phyloP scores from a whole-genome alignment of 108 stramenopile genomes.

The Discostella pseudostelligera region DNA sequence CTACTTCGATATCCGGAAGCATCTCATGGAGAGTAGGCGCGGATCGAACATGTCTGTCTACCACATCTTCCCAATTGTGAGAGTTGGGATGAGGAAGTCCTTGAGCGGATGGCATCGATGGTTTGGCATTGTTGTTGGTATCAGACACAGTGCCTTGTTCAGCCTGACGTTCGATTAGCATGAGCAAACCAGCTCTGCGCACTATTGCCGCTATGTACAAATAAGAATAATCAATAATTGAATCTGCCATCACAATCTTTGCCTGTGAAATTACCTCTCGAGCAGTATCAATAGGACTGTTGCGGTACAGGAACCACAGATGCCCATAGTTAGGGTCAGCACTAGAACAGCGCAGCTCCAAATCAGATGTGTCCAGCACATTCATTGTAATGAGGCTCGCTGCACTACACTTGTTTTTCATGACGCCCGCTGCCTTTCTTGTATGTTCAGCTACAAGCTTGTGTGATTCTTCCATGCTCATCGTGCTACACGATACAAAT shows the following conservation, averaged over 20 bases:
- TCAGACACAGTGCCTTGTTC: constrained; percentile 12
- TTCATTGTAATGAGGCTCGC: constrained; percentile 19
- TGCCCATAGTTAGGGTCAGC: constrained; percentile 98
- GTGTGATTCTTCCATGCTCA: constrained; percentile 24
- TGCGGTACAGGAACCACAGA: constrained; percentile 91
- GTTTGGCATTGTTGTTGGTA: constrained; percentile 7
- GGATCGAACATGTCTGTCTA: constrained; percentile 45
- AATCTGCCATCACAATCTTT: constrained; percentile 48
- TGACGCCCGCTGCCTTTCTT: constrained; percentile 36
- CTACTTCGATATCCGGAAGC: constrained; percentile 29
- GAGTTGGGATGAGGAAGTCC: constrained; percentile 22
- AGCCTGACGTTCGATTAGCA: constrained; percentile 33
- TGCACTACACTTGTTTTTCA: constrained; percentile 32
- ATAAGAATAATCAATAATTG: constrained; percentile 53
- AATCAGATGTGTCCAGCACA: constrained; percentile 60
- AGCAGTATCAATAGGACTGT: constrained; percentile 82
- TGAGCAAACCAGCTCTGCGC: constrained; percentile 55
- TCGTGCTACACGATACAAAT: constrained; percentile 26
- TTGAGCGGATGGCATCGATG: constrained; percentile 13
- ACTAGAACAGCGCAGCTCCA: constrained; percentile 86
- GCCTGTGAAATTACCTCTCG: constrained; percentile 61
- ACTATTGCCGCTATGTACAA: constrained; percentile 72
- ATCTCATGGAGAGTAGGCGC: constrained; percentile 50
- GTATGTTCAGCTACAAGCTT: constrained; percentile 28
- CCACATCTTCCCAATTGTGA: constrained; percentile 40